Base-by-base conservation (phyloP, 805 yeast species). In the Peterozyma toletana region DNA sequence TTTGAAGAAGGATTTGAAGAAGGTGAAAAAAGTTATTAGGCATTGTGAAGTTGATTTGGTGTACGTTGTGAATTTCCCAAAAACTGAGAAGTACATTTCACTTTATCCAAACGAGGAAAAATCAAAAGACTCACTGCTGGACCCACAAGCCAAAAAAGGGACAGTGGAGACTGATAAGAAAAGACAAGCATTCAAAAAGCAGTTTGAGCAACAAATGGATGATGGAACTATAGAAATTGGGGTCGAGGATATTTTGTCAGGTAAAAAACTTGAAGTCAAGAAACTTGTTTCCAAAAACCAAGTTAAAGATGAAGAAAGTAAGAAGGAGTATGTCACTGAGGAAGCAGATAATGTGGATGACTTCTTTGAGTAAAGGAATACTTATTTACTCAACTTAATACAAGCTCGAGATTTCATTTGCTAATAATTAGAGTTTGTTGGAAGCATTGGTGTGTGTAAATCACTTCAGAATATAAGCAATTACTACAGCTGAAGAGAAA, bases 1-100 rank as follows among this genome's bases (percentile, higher is more conserved):
- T 5, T 21, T 21, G 27, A 58, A 55, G 40, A 60, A 62, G 30
- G 57, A 56, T 11, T 43, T 62, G 16, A 63, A 64, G 45, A 62
- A 64, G 40, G 55, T 72, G 11, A 71, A 75, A 51, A 77, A 74
- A 49, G 68, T 67, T 35, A 56, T 86, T 35, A 61, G 60, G 41
- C 80, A 82, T 50, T 66, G 77, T 44, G 83, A 81, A 53, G 63
- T 80, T 9, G 96, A 89, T 53, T 63, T 83, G 27, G 85, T 85
- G 30, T 90, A 90, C 58, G 78, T 82, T 11, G 71, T 80, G 14
- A 73, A 83, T 57, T 90, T 79, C 67, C 96, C 98, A 31, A 78
- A 75, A 55, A 75, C 80, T 41, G 80, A 78, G 54, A 89, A 87
- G 63, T 90, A 90, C 60, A 75, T 86, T 33, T 77, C 96, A 0